A percentile compares a stretch with the other conserved stretches of the same genome.
Evolutionary conservation across 352 stramenopile genomes (phyloP).

Genomic region (Globisporangium cystogenes): DNA sequence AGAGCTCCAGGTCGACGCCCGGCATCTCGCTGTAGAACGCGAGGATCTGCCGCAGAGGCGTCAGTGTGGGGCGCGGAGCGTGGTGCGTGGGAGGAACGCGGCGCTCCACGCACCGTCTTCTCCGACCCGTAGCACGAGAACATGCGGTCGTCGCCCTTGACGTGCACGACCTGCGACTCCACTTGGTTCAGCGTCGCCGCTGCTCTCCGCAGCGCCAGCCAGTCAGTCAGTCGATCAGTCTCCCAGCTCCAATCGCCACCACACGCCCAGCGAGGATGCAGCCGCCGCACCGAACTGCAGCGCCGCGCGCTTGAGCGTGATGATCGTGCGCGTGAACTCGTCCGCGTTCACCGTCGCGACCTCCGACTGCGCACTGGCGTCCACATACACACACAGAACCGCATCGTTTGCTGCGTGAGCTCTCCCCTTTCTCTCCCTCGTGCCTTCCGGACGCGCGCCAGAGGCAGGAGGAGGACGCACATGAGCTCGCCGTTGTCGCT

Average conservation of each 20-base stretch:
- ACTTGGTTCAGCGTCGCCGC: constrained; percentile 77
- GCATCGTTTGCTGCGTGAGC: too few relatives aligned
- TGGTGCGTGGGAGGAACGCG: too few relatives aligned
- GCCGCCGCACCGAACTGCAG: constrained; percentile 72
- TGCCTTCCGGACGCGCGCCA: too few relatives aligned
- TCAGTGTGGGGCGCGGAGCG: too few relatives aligned
- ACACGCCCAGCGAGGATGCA: neutral
- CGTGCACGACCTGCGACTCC: constrained; percentile 78
- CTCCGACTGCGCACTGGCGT: constrained; percentile 60
- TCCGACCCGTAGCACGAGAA: constrained; percentile 81
- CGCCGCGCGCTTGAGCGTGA: constrained; percentile 72
- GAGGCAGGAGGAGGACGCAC: constrained; percentile 50
- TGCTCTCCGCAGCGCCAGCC: constrained; percentile 9
- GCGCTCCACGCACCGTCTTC: constrained; percentile 51
- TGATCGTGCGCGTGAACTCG: constrained; percentile 72
- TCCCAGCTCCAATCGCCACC: too few relatives aligned
- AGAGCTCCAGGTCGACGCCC: constrained; percentile 61
- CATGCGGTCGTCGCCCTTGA: constrained; percentile 78
- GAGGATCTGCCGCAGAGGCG: constrained; percentile 43
- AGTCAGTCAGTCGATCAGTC: neutral
- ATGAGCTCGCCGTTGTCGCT: constrained; percentile 74
- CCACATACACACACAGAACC: neutral
- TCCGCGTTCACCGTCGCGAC: constrained; percentile 59
- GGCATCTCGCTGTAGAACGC: constrained; percentile 85
- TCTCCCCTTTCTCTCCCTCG: too few relatives aligned